Evolutionary conservation across 768 basidiomycete species (phyloP).

Genomic region (Amanita rimosa): DNA sequence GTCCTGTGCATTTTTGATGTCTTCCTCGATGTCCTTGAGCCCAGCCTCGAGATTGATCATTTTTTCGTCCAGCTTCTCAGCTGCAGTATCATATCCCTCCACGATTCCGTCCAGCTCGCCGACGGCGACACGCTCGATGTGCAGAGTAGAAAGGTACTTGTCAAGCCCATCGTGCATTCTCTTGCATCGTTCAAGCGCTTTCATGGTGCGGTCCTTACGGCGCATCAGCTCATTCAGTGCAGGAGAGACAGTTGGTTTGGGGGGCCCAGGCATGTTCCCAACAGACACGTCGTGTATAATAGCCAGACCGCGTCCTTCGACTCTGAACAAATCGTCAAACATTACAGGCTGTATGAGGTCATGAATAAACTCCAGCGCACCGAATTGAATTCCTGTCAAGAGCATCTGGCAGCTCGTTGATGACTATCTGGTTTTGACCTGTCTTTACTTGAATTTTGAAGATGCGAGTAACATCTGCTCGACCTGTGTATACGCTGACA

Average conservation of each 20-base stretch:
- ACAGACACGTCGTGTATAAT: slow-evolving; percentile 35
- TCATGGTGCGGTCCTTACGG: slow-evolving; percentile 15
- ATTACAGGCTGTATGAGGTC: not conserved
- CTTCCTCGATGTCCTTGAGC: slow-evolving; percentile 13
- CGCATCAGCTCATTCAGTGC: slow-evolving; percentile 14
- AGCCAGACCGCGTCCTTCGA: slow-evolving; percentile 32
- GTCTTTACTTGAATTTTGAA: slow-evolving; percentile 10
- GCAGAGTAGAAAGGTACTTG: slow-evolving; percentile 23
- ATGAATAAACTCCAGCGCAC: not conserved
- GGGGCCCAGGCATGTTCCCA: slow-evolving; percentile 12
- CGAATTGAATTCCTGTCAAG: too few species aligned
- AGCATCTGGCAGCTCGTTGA: too few species aligned
- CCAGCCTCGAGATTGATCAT: slow-evolving; percentile 17
- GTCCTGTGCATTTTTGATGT: slow-evolving; percentile 15
- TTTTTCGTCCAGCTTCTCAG: slow-evolving; percentile 22
- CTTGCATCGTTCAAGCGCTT: slow-evolving; percentile 19
- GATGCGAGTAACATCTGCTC: slow-evolving; percentile 26
- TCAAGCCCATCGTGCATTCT: slow-evolving; percentile 19
- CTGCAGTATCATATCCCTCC: slow-evolving; percentile 21
- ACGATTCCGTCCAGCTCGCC: slow-evolving; percentile 17
- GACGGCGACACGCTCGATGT: slow-evolving; percentile 14
- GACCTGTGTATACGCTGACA: slow-evolving; percentile 23
- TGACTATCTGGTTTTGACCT: too few species aligned
- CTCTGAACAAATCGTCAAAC: slow-evolving; percentile 15
- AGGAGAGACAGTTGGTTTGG: slow-evolving; percentile 15